These are phyloP conservation scores for Populus hybrid DNA, from an alignment of 441 rosid species.

Conservation along the genomic window DNA sequence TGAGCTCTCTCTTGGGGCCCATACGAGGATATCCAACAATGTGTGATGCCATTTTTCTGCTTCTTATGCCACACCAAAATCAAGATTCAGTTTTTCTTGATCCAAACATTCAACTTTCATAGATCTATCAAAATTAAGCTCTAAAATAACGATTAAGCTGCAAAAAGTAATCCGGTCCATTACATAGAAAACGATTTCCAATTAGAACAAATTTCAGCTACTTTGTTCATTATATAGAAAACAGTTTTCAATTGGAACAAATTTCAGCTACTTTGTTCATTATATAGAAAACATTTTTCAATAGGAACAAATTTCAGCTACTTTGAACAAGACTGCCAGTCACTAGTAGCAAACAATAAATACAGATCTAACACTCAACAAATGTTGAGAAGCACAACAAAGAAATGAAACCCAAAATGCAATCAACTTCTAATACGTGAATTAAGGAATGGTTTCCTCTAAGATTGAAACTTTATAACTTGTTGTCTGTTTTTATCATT, in stretches of 20 bases:
- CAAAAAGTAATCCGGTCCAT: neutral
- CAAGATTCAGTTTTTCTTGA: conserved; percentile 7
- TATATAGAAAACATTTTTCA: neutral
- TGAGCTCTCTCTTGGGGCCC: conserved; percentile 31
- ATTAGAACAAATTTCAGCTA: too few species aligned
- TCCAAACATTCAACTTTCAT: neutral
- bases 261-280: neutral
- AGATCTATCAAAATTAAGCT: neutral
- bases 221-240: too few species aligned
- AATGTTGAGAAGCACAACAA: neutral
- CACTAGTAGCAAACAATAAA: neutral
- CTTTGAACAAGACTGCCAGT: neutral
- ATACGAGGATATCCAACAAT: conserved; percentile 98
- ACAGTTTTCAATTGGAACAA: neutral
- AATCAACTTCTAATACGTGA: neutral
- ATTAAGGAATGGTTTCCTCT: neutral
- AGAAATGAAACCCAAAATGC: neutral
- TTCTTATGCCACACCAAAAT: neutral
- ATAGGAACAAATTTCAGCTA: neutral
- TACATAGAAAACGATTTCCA: too few species aligned
- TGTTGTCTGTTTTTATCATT: neutral
- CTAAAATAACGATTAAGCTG: neutral
- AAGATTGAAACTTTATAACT: too few species aligned
- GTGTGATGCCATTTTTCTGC: conserved; percentile 82
- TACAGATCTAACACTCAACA: conserved; percentile 3